Evolutionary conservation across 495 filamentous ascomycete genomes (phyloP).

Genomic region (Neurospora terricola): DNA sequence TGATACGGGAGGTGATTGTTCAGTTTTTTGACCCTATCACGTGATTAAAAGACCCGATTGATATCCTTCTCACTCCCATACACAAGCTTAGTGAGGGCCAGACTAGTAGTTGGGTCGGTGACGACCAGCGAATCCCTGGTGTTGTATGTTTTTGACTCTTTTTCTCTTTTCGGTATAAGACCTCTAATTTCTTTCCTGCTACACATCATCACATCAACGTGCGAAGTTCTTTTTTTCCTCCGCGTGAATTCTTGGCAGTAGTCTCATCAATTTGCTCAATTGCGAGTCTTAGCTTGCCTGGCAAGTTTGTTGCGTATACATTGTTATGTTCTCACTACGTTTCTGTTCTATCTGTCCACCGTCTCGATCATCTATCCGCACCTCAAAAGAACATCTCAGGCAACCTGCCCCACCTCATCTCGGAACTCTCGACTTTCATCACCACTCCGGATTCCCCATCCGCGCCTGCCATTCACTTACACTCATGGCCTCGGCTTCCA

Average conservation of each 20-base stretch:
- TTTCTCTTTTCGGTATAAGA: neutral
- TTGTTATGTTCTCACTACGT: neutral
- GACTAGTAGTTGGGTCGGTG: constrained; percentile 42
- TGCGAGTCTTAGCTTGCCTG: neutral
- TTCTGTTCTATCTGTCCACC: neutral
- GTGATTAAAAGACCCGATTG: no score
- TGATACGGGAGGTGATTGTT: no score
- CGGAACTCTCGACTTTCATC: neutral
- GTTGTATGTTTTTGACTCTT: constrained; percentile 13
- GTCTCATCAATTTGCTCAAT: neutral
- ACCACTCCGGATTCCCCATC: neutral
- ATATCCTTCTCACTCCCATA: no score
- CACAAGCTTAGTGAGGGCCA: constrained; percentile 10
- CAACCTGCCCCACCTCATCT: neutral
- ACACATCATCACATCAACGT: neutral
- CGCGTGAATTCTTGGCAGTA: neutral
- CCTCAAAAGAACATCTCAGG: neutral
- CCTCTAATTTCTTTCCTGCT: neutral
- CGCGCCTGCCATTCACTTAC: neutral
- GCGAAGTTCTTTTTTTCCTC: neutral
- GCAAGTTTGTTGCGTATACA: neutral
- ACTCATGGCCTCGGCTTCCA: neutral
- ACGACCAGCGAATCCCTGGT: constrained; percentile 26
- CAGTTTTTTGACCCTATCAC: no score
- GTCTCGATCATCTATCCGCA: neutral